A percentile compares a stretch with the other conserved stretches of the same genome.
These are phyloP conservation scores for Mycosarcoma mackinlayi DNA, from an alignment of 1,284 basidiomycete species.

Conservation along the genomic window DNA sequence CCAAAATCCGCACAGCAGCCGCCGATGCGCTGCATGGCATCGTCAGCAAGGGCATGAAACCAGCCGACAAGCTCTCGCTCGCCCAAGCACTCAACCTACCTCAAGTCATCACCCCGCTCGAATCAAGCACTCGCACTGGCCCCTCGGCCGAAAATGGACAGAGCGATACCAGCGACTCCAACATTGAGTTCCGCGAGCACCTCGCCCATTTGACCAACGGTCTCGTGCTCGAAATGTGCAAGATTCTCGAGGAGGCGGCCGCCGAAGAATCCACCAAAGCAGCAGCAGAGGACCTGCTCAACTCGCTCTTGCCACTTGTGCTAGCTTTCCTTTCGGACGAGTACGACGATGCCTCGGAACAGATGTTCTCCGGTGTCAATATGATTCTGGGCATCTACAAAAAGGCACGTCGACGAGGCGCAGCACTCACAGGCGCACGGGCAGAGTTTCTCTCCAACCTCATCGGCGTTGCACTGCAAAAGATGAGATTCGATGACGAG, in stretches of 20 bases:
- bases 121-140: constrained; percentile 55
- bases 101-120: constrained; percentile 53
- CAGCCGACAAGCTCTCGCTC: constrained; percentile 87
- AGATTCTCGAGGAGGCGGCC: constrained; percentile 77
- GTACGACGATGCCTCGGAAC: constrained; percentile 71
- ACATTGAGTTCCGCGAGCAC: constrained; percentile 86
- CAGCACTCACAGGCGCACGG: constrained; percentile 42
- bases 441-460: constrained; percentile 79
- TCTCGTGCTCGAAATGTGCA: constrained; percentile 84
- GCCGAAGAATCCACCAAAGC: constrained; percentile 75
- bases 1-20: constrained; percentile 82
- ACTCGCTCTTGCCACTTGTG: constrained; percentile 81
- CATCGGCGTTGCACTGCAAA: constrained; percentile 82
- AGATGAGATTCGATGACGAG: constrained; percentile 74
- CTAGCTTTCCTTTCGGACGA: constrained; percentile 88
- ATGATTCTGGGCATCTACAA: constrained; percentile 63
- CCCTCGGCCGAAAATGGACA: constrained; percentile 14
- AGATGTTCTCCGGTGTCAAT: constrained; percentile 58
- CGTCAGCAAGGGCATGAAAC: constrained; percentile 90
- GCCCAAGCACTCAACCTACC: constrained; percentile 82
- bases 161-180: constrained; percentile 75
- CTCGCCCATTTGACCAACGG: constrained; percentile 86
- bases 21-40: constrained; percentile 84
- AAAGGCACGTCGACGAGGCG: constrained; percentile 55
- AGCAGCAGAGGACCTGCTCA: constrained; percentile 78